Conservation (phyloP, 129 eudicot genomes). For the Flaveria trinervia region DNA sequence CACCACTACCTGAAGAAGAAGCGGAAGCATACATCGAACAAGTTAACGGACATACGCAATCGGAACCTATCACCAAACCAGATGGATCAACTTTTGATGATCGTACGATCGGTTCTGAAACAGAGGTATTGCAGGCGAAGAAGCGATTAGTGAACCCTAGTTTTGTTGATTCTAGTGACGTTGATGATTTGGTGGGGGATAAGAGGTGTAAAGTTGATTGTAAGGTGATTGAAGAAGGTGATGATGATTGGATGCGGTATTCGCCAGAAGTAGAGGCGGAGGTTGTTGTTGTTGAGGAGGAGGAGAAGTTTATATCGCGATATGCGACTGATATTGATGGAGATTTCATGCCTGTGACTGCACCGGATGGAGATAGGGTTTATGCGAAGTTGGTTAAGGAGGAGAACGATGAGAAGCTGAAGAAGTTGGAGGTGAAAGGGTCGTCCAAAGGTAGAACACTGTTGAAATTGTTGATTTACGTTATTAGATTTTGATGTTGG, state of each 20-base stretch:
- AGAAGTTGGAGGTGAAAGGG: conserved; percentile 41
- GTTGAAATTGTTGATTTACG: not conserved
- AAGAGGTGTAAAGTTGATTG: conserved; percentile 46
- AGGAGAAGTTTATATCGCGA: conserved; percentile 62
- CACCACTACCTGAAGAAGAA: conserved; percentile 21
- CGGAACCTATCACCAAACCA: conserved; percentile 32
- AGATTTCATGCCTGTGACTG: conserved; percentile 86
- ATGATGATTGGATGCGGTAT: conserved; percentile 56
- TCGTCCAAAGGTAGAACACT: conserved; percentile 49
- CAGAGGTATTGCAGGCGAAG: conserved; percentile 30
- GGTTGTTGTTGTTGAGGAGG: conserved; percentile 28
- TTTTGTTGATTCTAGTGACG: not conserved
- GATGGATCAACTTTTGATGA: conserved; percentile 26
- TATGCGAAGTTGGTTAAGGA: conserved; percentile 63
- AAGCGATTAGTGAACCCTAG: conserved; percentile 45
- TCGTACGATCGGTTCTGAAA: conserved; percentile 8
- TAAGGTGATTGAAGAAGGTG: conserved; percentile 18
- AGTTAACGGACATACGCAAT: conserved; percentile 13
- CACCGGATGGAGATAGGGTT: conserved; percentile 82
- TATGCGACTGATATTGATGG: conserved; percentile 77
- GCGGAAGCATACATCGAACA: conserved; percentile 18
- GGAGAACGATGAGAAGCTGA: conserved; percentile 37
- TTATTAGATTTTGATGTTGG: not conserved
- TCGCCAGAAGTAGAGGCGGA: conserved; percentile 35
- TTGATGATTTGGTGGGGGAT: conserved; percentile 14